phyloP scores from a whole-genome alignment of 108 stramenopile species.

The Licmophora abbreviata region DNA sequence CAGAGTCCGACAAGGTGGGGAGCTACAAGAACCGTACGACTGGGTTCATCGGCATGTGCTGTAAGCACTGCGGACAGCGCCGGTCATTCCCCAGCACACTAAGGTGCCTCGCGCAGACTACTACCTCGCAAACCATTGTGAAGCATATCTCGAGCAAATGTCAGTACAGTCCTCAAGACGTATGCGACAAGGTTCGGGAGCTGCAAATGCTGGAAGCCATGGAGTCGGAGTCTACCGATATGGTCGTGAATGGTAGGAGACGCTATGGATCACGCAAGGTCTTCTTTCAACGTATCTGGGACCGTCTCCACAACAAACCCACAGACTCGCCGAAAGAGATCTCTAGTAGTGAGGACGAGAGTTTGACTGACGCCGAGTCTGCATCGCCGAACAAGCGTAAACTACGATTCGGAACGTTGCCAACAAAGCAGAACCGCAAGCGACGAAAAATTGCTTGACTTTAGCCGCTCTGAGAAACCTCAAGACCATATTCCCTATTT shows the following conservation, averaged over 20 bases:
- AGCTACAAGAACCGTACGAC: constrained; percentile 55
- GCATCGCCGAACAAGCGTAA: no score
- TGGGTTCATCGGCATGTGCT: constrained; percentile 50
- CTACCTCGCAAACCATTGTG: constrained; percentile 67
- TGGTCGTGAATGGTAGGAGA: constrained; percentile 30
- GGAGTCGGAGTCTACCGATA: constrained; percentile 12
- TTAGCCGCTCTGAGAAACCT: no score
- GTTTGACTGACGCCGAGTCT: no score
- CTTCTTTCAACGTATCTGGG: constrained; percentile 71
- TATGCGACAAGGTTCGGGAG: constrained; percentile 36
- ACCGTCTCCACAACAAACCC: constrained; percentile 36
- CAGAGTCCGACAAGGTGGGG: constrained; percentile 50
- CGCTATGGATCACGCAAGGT: constrained; percentile 69
- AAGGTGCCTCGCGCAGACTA: constrained; percentile 67
- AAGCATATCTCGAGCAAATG: constrained; percentile 66
- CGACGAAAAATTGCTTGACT: no score
- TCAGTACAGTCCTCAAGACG: constrained; percentile 38
- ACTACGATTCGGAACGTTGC: no score
- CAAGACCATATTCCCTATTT: no score
- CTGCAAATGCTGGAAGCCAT: constrained; percentile 31
- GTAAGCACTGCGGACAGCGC: constrained; percentile 54
- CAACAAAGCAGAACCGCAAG: no score
- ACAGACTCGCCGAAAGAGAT: not conserved
- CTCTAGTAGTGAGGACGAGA: no score
- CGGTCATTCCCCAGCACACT: constrained; percentile 58